Conservation (phyloP, 2,329 filamentous ascomycete species). For the Verticillium alfalfae region DNA sequence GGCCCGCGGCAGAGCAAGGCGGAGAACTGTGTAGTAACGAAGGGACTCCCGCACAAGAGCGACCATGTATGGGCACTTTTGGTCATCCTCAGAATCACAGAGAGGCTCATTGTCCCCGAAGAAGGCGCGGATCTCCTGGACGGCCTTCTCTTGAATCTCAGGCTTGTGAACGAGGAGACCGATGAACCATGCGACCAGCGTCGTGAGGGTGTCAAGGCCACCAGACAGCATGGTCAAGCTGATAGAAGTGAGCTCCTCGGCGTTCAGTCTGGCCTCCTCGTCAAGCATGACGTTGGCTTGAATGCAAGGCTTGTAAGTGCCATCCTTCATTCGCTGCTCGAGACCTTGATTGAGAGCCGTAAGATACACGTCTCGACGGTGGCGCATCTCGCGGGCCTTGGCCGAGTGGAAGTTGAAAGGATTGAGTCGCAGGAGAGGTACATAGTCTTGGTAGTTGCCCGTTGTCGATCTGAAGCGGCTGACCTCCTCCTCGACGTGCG, state of each 20-base stretch:
- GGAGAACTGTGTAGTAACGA: constrained; percentile 57
- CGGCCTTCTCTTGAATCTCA: constrained; percentile 57
- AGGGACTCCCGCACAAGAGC: constrained; percentile 59
- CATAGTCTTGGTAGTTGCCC: constrained; percentile 57
- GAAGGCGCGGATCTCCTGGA: constrained; percentile 48
- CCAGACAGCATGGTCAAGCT: constrained; percentile 65
- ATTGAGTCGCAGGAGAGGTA: constrained; percentile 53
- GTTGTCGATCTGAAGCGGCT: constrained; percentile 55
- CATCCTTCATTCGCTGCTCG: constrained; percentile 55
- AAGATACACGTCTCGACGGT: constrained; percentile 55
- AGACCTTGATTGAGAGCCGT: constrained; percentile 50
- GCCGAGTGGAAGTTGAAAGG: constrained; percentile 54
- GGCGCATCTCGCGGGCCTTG: constrained; percentile 54
- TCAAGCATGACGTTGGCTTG: constrained; percentile 62
- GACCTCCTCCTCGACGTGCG: constrained; percentile 56
- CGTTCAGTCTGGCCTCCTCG: constrained; percentile 56
- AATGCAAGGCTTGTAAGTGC: constrained; percentile 58
- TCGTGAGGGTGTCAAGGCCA: constrained; percentile 62
- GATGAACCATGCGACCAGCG: constrained; percentile 60
- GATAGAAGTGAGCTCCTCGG: constrained; percentile 59
- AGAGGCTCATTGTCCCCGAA: constrained; percentile 48
- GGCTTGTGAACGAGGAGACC: constrained; percentile 52
- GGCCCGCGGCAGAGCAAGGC: constrained; percentile 55
- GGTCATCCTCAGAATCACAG: constrained; percentile 56
- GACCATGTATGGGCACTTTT: constrained; percentile 58